Evolutionary conservation across 169 alveolate species (phyloP), one percentile per base, ranked within the genome.

Genomic region (Plasmodium malariae): DNA sequence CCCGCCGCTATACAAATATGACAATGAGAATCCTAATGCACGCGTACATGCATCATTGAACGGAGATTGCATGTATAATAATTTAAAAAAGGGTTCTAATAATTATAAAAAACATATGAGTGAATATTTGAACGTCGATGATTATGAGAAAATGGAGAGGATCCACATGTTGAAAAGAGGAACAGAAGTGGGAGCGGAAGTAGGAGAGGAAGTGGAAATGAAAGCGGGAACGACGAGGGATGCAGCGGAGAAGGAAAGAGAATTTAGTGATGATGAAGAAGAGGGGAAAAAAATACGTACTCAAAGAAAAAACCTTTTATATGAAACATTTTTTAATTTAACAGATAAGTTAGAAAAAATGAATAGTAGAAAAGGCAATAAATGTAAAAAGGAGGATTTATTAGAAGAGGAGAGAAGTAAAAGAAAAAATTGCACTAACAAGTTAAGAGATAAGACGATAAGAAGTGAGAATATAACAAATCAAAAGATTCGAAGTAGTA

Each of bases 311-410:
- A 55, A 55, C 12, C 17, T 12, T 55, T 73, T 73, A 21, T 73
- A 54, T 55, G 62, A 30, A 26, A 45, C 87, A 19, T 73, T 73
- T 55, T 34, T 73, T 17, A 19, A 73, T 73, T 30, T 73, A 54
- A 73, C 87, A 63, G 34, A 51, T 5, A 73, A 73, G 68, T 73
- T 34, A 17, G 87, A 30, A 19, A 73, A 59, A 34, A 30, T 55
- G 12, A 32, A 73, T 54, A 73, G 36, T 7, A 59, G 34, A n/a
- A 55, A 73, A 73, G 60, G 12, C 3, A 21, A 19, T 4, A 45
- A 3, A 21, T 4, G 32, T 43, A 9, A 3, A 17, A 40, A 71
- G 32, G 69, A 32, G 19, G 21, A n/a, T 9, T 26, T 6, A 3
- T 14, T 49, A 30, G 70, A 30, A 14, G 54, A 51, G 2, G 19